A percentile compares a stretch with the other conserved stretches of the same genome.
Evolutionary conservation across 148 eudicot species (phyloP).

Genomic region (Amaranthus hypochondriacus): DNA sequence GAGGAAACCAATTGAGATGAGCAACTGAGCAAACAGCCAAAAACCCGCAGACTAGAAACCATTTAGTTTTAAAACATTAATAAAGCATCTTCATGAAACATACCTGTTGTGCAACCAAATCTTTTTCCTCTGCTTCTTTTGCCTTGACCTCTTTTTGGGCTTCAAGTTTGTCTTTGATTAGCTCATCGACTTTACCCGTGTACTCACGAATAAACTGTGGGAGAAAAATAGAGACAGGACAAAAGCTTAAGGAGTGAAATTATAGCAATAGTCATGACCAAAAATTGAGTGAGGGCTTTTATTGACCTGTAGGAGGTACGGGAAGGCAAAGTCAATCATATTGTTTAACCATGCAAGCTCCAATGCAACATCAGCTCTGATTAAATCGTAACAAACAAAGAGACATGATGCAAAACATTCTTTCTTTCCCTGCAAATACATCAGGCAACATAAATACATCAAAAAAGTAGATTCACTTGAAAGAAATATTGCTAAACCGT

Average conservation of each 20-base stretch:
- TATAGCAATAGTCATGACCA: background rate
- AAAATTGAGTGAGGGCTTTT: background rate
- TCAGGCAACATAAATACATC: constrained; percentile 4
- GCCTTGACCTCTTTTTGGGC: constrained; percentile 70
- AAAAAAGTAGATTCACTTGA: background rate
- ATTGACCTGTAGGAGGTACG: constrained; percentile 82
- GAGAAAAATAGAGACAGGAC: background rate
- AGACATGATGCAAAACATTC: constrained; percentile 96
- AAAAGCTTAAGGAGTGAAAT: background rate
- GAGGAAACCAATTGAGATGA: background rate
- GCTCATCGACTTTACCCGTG: constrained; percentile 94
- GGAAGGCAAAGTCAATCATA: constrained; percentile 97
- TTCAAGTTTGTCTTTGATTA: constrained; percentile 82
- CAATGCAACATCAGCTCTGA: constrained; percentile 81
- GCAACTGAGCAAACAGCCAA: background rate
- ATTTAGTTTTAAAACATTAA: background rate
- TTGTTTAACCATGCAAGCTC: constrained; percentile 99
- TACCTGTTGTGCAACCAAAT: constrained; percentile 80
- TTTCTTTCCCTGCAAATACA: constrained; percentile 84
- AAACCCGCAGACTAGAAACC: background rate
- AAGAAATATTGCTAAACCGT: background rate
- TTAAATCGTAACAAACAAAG: constrained; percentile 85
- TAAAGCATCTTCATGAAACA: background rate
- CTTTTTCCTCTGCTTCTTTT: constrained; percentile 86
- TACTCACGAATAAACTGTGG: constrained; percentile 87